A percentile compares a stretch with the other conserved stretches of the same genome.
Evolutionary conservation across 345 rosid species (phyloP).

Genomic region (Toxicodendron radicans): DNA sequence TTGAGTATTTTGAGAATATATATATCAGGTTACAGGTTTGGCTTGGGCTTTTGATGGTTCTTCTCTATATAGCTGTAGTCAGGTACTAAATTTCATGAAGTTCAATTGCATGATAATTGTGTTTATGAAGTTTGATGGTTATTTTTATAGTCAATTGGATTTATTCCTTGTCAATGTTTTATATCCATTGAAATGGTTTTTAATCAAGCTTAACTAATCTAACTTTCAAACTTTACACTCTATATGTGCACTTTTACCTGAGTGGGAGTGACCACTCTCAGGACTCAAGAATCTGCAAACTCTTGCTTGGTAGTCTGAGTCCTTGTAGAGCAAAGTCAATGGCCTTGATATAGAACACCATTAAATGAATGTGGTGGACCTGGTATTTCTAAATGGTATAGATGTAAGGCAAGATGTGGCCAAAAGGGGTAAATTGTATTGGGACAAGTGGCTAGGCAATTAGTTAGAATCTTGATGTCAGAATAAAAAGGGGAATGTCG

Average conservation of each 20-base stretch:
- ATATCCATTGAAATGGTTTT: conserved; percentile 1
- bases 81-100: conserved; percentile 48
- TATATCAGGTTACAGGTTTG: conserved; percentile 76
- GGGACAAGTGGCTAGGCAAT: too few relatives aligned
- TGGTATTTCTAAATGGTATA: too few relatives aligned
- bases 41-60: conserved; percentile 82
- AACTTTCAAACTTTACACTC: background rate
- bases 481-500: too few relatives aligned
- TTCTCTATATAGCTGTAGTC: conserved; percentile 85
- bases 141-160: background rate
- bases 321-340: background rate
- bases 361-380: too few relatives aligned
- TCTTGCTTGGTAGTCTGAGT: background rate
- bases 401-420: too few relatives aligned
- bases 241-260: background rate
- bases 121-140: background rate
- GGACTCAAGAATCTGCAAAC: background rate
- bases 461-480: too few relatives aligned
- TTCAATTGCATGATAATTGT: conserved; percentile 9
- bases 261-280: background rate
- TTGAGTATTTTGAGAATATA: conserved; percentile 26
- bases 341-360: background rate
- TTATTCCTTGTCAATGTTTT: conserved; percentile 15
- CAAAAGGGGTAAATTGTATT: too few relatives aligned
- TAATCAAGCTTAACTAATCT: background rate